These are phyloP conservation scores for Heritiera fomes DNA, from an alignment of 345 rosid species.

Conservation along the genomic window DNA sequence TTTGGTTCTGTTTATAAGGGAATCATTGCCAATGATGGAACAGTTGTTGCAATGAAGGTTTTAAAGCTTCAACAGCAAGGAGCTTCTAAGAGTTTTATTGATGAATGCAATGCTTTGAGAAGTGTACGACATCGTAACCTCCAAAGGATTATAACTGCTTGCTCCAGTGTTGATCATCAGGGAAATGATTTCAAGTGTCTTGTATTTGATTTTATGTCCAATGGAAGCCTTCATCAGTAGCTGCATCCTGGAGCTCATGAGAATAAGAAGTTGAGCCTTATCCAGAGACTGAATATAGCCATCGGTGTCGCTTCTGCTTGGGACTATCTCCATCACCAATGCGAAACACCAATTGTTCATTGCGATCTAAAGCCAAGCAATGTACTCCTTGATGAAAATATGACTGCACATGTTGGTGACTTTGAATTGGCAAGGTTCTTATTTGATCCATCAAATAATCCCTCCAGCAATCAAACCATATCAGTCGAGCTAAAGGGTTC, in stretches of 20 bases:
- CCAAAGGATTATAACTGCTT: constrained; percentile 23
- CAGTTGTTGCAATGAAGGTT: constrained; percentile 22
- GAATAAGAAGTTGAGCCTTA: not conserved
- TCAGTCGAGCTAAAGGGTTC: not conserved
- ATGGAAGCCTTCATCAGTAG: constrained; percentile 17
- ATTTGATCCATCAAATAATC: not conserved
- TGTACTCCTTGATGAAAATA: constrained; percentile 11
- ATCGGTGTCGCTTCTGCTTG: constrained; percentile 18
- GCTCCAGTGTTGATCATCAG: constrained; percentile 9
- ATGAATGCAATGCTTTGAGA: constrained; percentile 21
- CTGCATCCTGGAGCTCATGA: constrained; percentile 6
- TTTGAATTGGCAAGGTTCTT: constrained; percentile 15
- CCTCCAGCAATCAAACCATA: not conserved
- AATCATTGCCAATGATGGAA: not conserved
- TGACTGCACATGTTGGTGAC: constrained; percentile 13
- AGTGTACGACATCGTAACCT: constrained; percentile 28
- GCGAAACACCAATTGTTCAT: constrained; percentile 5
- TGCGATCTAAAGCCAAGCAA: constrained; percentile 21
- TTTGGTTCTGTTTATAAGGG: constrained; percentile 21
- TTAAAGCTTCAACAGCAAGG: constrained; percentile 16
- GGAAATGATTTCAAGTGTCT: constrained; percentile 15
- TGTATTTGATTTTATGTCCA: constrained; percentile 24
- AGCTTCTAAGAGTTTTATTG: constrained; percentile 19
- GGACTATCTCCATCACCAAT: constrained; percentile 8
- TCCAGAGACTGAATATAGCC: constrained; percentile 18